phyloP scores from a whole-genome alignment of 2,329 filamentous ascomycete species.

The Fusarium sp. region DNA sequence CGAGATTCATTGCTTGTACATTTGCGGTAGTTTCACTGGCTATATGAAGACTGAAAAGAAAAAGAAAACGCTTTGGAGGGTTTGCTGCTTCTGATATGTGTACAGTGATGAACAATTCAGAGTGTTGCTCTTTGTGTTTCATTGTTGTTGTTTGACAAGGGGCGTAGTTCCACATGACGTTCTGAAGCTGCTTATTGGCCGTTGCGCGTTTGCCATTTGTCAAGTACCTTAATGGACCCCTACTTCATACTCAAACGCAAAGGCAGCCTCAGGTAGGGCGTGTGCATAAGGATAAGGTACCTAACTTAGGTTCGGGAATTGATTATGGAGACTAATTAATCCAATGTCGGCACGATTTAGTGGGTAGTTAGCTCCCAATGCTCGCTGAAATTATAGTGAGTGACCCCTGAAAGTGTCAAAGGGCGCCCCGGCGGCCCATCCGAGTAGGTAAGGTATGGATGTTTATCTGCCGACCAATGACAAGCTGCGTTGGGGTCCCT shows the following conservation, averaged over 20 bases:
- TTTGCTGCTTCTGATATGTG: neutral
- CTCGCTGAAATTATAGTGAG: conserved; percentile 19
- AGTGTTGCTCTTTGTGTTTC: neutral
- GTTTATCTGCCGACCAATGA: conserved; percentile 27
- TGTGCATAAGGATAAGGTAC: conserved; percentile 16
- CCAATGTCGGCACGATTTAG: conserved; percentile 20
- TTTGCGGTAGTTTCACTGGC: conserved; percentile 6
- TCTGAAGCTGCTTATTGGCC: neutral
- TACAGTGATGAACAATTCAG: neutral
- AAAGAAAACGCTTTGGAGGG: conserved; percentile 7
- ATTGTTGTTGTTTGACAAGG: neutral
- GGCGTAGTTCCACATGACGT: neutral
- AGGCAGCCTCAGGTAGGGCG: conserved; percentile 1
- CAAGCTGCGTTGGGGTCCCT: neutral
- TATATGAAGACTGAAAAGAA: conserved; percentile 9
- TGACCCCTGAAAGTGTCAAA: conserved; percentile 19
- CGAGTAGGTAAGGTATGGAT: neutral
- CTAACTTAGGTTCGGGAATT: conserved; percentile 2
- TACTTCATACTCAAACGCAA: neutral
- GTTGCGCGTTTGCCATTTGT: conserved; percentile 1
- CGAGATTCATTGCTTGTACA: conserved; percentile 8
- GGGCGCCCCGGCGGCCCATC: conserved; percentile 1
- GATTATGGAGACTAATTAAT: conserved; percentile 8
- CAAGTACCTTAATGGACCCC: neutral
- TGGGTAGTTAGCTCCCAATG: neutral